Evolutionary conservation across 179 eudicot genomes (phyloP).

Genomic region (Silene coronaria): DNA sequence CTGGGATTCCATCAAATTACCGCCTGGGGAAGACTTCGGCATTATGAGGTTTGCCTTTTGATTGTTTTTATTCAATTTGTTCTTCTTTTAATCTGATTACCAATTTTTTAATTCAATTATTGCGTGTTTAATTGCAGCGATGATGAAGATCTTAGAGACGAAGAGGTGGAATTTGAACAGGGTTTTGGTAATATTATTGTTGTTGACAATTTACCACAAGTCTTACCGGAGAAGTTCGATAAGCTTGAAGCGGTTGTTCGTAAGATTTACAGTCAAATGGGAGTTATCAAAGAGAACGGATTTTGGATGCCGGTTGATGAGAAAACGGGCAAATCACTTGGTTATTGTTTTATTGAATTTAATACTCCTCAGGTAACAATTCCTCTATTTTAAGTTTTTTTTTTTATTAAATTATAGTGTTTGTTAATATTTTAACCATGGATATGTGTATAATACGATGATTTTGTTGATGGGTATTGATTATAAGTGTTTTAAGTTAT

Average conservation of each 20-base stretch:
- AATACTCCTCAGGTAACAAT: slow-evolving; percentile 67
- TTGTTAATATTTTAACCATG: neutral
- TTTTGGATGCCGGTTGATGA: slow-evolving; percentile 79
- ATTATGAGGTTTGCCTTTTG: slow-evolving; percentile 15
- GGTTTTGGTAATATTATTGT: slow-evolving; percentile 59
- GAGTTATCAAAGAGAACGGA: slow-evolving; percentile 66
- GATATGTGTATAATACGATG: neutral
- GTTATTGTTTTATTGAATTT: slow-evolving; percentile 64
- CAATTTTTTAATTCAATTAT: neutral
- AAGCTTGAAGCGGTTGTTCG: slow-evolving; percentile 69
- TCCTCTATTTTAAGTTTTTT: neutral
- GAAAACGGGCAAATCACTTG: slow-evolving; percentile 49
- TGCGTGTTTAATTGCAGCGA: slow-evolving; percentile 37
- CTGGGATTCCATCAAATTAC: slow-evolving; percentile 49
- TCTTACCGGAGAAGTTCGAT: slow-evolving; percentile 59
- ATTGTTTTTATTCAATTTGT: neutral
- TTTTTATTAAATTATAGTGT: neutral
- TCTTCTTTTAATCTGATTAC: neutral
- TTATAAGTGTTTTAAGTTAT: neutral
- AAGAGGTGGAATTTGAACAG: slow-evolving; percentile 58
- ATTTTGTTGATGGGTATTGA: neutral
- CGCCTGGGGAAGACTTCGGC: slow-evolving; percentile 66
- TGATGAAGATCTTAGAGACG: slow-evolving; percentile 59
- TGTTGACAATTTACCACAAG: slow-evolving; percentile 79
- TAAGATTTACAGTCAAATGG: slow-evolving; percentile 72